These are phyloP conservation scores for Penicillium olsonii DNA, from an alignment of 2,329 filamentous ascomycete species.

Conservation along the genomic window DNA sequence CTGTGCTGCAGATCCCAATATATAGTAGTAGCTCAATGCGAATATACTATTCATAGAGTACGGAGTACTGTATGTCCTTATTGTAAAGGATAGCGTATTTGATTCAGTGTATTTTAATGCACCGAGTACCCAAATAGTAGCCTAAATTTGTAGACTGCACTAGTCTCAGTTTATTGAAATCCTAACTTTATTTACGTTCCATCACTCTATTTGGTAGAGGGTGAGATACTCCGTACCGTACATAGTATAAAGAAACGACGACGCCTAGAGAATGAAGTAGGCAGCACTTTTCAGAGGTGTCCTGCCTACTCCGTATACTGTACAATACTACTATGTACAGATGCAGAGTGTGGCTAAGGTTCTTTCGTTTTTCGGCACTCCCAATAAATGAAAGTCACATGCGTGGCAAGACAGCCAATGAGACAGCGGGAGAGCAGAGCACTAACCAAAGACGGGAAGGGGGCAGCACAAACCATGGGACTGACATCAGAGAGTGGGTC, in stretches of 20 bases:
- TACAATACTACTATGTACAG: too few species aligned
- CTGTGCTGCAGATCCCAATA: not conserved
- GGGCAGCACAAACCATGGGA: not conserved
- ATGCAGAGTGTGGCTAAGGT: conserved; percentile 8
- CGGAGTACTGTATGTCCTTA: too few species aligned
- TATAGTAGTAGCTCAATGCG: not conserved
- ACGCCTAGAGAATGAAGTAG: too few species aligned
- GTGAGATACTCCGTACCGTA: too few species aligned
- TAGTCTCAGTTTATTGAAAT: conserved; percentile 1
- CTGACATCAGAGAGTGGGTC: conserved; percentile 6
- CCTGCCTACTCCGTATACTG: too few species aligned
- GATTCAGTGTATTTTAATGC: too few species aligned
- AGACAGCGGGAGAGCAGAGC: not conserved
- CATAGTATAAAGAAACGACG: too few species aligned
- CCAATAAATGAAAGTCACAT: conserved; percentile 3
- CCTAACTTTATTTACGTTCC: not conserved
- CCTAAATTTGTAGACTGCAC: not conserved
- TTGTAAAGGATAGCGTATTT: too few species aligned
- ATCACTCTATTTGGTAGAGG: too few species aligned
- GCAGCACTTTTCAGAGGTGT: too few species aligned
- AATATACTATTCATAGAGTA: too few species aligned
- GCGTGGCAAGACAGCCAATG: not conserved
- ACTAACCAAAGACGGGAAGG: not conserved
- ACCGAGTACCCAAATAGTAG: too few species aligned
- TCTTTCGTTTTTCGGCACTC: not conserved